phyloP scores from a whole-genome alignment of 1,284 basidiomycete species.

The Termitomyces sp. region DNA sequence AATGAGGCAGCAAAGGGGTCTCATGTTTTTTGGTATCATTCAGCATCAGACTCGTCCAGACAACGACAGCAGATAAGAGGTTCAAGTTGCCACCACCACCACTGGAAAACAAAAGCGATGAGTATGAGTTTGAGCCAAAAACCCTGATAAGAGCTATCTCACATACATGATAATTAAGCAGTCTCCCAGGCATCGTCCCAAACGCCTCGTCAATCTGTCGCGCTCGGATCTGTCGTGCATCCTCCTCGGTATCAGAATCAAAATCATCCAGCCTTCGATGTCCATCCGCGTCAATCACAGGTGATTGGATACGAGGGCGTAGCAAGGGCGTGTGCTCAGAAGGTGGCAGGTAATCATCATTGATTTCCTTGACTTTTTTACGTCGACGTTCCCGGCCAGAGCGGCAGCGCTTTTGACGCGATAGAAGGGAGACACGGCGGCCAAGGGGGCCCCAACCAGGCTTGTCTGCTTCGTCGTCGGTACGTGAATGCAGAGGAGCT shows the following conservation, averaged over 20 bases:
- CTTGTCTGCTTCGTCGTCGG: constrained; percentile 40
- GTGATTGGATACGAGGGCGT: constrained; percentile 9
- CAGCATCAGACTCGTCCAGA: constrained; percentile 36
- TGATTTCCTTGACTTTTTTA: constrained; percentile 5
- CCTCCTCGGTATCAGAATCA: constrained; percentile 25
- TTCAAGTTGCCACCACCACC: constrained; percentile 76
- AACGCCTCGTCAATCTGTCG: constrained; percentile 46
- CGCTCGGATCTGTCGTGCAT: constrained; percentile 31
- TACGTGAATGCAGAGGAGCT: constrained; percentile 56
- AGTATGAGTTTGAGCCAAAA: constrained; percentile 8
- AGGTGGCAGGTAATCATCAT: not conserved
- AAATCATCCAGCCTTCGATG: constrained; percentile 8
- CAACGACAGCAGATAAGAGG: constrained; percentile 55
- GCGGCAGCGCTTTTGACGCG: constrained; percentile 7
- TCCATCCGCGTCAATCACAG: constrained; percentile 10
- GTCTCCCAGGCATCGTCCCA: constrained; percentile 62
- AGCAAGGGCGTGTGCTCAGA: constrained; percentile 21
- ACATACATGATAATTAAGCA: constrained; percentile 65
- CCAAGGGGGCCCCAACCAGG: constrained; percentile 56
- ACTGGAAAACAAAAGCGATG: constrained; percentile 36
- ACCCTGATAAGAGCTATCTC: not conserved
- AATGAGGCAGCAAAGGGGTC: not conserved
- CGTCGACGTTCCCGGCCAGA: constrained; percentile 1
- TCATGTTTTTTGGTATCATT: constrained; percentile 17
- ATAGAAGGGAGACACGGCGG: constrained; percentile 43